Evolutionary conservation across 108 stramenopile species (phyloP).

Genomic region (Phaeodactylum tricornutum): DNA sequence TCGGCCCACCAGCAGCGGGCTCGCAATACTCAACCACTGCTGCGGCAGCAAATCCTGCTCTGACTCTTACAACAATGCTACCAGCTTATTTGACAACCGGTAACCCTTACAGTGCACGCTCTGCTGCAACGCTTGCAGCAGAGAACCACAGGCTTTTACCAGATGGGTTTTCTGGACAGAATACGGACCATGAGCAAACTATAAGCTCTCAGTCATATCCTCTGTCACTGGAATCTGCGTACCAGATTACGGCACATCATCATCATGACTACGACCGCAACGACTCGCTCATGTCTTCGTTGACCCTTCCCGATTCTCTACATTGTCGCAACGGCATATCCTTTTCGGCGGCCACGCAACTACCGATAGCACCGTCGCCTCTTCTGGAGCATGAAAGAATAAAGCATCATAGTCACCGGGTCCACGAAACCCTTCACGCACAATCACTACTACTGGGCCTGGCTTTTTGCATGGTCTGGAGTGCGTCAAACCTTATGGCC

Average conservation of each 20-base stretch:
- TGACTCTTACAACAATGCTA: background rate
- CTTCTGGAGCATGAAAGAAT: background rate
- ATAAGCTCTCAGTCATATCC: no score
- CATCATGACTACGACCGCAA: background rate
- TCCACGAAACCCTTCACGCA: conserved; percentile 36
- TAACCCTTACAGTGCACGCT: background rate
- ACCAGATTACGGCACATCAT: background rate
- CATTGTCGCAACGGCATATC: background rate
- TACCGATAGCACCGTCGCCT: background rate
- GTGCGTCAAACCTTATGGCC: conserved; percentile 57
- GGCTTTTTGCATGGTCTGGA: conserved; percentile 56
- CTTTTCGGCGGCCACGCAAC: background rate
- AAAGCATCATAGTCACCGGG: background rate
- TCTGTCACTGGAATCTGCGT: no score
- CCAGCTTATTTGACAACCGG: background rate
- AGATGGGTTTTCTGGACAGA: no score
- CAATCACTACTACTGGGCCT: conserved; percentile 51
- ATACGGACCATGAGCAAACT: no score
- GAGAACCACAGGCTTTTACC: no score
- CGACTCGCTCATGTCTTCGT: background rate
- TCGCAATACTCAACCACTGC: background rate
- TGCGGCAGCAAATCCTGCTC: background rate
- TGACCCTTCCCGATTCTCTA: background rate
- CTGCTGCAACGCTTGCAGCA: no score
- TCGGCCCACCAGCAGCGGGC: background rate